Percentiles rank a stretch among this genome's conserved stretches.
Evolutionary conservation across 2,329 filamentous ascomycete species (phyloP).

Genomic region (Trichoderma afroharzianum): DNA sequence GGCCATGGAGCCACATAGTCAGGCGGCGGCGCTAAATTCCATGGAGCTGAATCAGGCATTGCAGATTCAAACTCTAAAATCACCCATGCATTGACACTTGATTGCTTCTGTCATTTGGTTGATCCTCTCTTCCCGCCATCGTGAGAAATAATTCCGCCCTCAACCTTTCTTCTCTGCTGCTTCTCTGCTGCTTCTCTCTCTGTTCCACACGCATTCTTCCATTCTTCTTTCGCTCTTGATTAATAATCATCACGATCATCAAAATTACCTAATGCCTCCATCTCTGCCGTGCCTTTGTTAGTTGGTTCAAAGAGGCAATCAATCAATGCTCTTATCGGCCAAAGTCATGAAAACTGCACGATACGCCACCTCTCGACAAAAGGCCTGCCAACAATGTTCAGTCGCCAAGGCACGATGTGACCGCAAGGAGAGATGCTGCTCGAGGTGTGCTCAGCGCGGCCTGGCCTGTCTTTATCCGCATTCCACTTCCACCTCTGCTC

Average conservation of each 20-base stretch:
- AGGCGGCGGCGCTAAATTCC: not conserved
- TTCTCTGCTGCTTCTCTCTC: not conserved
- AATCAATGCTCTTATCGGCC: not conserved
- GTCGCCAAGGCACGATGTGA: slow-evolving; percentile 8
- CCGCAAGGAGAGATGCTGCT: slow-evolving; percentile 3
- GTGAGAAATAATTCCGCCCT: not conserved
- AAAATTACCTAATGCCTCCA: not conserved
- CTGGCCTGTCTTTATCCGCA: not conserved
- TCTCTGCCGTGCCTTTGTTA: not conserved
- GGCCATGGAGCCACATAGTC: not conserved
- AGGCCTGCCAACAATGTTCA: slow-evolving; percentile 8
- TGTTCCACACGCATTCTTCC: not conserved
- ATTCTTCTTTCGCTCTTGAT: not conserved
- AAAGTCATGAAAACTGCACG: not conserved
- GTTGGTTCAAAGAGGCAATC: not conserved
- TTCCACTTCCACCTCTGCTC: not conserved
- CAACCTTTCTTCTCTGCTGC: not conserved
- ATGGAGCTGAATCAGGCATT: not conserved
- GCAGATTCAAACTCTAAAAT: not conserved
- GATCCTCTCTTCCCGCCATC: not conserved
- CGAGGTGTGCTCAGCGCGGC: not conserved
- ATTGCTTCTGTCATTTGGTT: not conserved
- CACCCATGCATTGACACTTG: not conserved
- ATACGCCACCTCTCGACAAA: slow-evolving; percentile 10
- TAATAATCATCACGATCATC: not conserved